Base-by-base conservation (phyloP, 176 grass and related monocot genomes). In the Oryza nivara region DNA sequence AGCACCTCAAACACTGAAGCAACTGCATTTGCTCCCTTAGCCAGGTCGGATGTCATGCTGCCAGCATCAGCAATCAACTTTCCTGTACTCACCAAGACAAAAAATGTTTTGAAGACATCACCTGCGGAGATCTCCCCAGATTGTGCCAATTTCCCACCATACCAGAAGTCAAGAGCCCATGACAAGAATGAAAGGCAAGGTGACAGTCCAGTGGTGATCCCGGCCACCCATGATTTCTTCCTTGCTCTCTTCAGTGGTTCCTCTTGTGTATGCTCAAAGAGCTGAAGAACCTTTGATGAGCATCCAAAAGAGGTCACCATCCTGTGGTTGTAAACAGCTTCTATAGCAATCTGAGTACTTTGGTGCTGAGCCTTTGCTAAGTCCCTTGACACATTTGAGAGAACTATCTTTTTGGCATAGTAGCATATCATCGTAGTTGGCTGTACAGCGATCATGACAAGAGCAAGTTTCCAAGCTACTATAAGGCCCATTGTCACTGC, bases 111-210 rank as follows among this genome's bases (percentile, higher is more conserved):
- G 90, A 99, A 99, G 72, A 99, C 88, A 88, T 95, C 96, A 76
- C 96, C 78, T 1, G 96, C 86, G 3, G 91, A 92, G 54, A 99
- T 98, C 87, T 98, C 85, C 30, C 96, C 93, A 1, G 96, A 85
- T 17, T 94, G 85, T 80, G 88, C 89, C 84, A 98, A 86, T 43
- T 81, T 99, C 77, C 96, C 93, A 19, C 96, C 96, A 26, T 99
- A 99, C 96, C 96, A 99, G 88, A 99, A 99, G 87, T 99, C 96
- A 44, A 99, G 76, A 77, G 96, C 96, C 96, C 96, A 98, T 65
- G 94, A 86, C 73, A 98, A 81, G 81, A 98, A 98, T 9, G 91
- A 92, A 41, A 98, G 90, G 77, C 96, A 99, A 10, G 96, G 96
- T 65, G 96, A 93, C 73, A 90, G 87, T 40, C 96, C 96, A 32